Evolutionary conservation across 805 yeast genomes (phyloP), one percentile per base, ranked within the genome.

Genomic region (Brettanomyces naardenensis): DNA sequence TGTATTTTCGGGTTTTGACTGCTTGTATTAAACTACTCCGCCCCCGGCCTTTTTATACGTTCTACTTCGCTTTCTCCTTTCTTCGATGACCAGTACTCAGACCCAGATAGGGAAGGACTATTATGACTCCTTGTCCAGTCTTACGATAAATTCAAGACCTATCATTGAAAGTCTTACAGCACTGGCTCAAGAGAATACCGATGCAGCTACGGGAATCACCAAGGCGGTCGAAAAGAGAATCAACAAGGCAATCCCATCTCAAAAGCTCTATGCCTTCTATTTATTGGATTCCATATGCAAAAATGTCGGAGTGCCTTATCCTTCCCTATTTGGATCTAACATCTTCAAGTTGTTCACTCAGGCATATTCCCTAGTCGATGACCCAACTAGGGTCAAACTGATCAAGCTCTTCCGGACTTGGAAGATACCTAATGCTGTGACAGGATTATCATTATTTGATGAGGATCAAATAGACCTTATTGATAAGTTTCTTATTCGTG

Each of bases 211-310:
- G 37, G 84, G 80, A 35, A 84, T 92, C 31, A 75, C 84, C 14
- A 73, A 74, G 38, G 85, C 88, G 13, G 74, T 92, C 38, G 86
- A 80, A 47, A 69, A 68, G 37, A 73, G 95, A 57, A 78, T 90
- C 35, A 69, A 72, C 46, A 80, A 75, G 56, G 78, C 92, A 51
- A 73, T 84, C 3, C 97, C 97, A 1, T 71, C 74, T 10, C 89
- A 85, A 46, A 92, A 92, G 59, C 68, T 92, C 34, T 92, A 75
- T 49, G 78, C 92, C 4, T 68, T 92, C 43, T 92, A 90, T 54
- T 68, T 90, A 33, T 61, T 92, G 39, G 97, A 92, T 58, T 88
- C 97, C 14, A 83, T 92, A 34, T 83, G 90, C 62, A 92, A 92
- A 59, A 85, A 80, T 51, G 80, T 86, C 23, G 96, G 97, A 6